A percentile compares a stretch with the other conserved stretches of the same genome.
Evolutionary conservation across 2,329 filamentous ascomycete genomes (phyloP).

Genomic region (Pyricularia pennisetigena): DNA sequence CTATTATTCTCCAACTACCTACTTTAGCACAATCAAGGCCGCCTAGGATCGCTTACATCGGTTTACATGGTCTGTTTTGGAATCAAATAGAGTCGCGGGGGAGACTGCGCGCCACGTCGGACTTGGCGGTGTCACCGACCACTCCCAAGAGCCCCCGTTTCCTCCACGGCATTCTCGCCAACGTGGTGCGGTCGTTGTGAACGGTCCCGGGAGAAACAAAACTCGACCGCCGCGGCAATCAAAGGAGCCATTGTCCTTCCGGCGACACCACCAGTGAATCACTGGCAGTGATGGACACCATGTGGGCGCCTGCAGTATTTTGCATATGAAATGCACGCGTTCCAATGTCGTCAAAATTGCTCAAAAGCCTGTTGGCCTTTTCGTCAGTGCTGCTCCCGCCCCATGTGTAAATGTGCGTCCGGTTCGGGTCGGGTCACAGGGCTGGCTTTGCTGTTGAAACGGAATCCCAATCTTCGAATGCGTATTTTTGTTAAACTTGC

Average conservation of each 20-base stretch:
- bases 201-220: neutral
- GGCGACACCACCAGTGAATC: neutral
- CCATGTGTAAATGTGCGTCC: neutral
- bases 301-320: neutral
- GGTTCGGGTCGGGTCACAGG: neutral
- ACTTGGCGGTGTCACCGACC: neutral
- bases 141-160: neutral
- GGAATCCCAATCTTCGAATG: neutral
- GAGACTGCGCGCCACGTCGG: no score
- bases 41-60: no score
- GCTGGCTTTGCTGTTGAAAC: neutral
- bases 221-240: neutral
- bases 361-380: neutral
- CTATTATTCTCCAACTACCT: no score
- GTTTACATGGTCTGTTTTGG: no score
- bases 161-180: neutral
- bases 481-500: neutral
- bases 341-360: conserved; percentile 1
- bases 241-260: neutral
- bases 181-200: no score
- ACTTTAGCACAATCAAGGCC: no score
- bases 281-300: no score
- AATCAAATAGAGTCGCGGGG: no score
- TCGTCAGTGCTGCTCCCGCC: neutral
- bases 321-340: neutral